These are phyloP conservation scores for Botryobasidium botryosum DNA, from an alignment of 768 basidiomycete species.

Conservation along the genomic window DNA sequence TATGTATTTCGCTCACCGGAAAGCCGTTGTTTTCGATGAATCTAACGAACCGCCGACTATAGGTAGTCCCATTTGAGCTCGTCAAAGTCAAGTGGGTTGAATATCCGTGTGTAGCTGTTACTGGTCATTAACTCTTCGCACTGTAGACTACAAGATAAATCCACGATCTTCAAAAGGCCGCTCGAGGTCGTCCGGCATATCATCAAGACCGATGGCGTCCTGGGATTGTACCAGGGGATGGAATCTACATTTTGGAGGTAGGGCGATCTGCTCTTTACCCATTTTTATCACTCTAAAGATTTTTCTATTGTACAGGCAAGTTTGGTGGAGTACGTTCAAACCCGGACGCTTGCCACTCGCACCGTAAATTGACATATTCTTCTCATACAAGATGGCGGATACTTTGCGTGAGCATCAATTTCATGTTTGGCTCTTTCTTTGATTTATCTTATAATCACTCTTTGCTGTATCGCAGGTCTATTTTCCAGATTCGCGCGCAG, in stretches of 20 bases:
- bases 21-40: no score
- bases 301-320: conserved; percentile 44
- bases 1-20: no score
- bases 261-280: no score
- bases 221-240: conserved; percentile 89
- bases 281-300: no score
- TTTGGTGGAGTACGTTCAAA: conserved; percentile 55
- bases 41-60: conserved; percentile 12
- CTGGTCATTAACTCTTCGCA: no score
- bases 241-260: conserved; percentile 97
- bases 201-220: conserved; percentile 54
- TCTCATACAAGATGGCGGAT: conserved; percentile 60
- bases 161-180: conserved; percentile 77
- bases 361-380: not conserved
- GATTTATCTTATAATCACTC: no score
- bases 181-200: conserved; percentile 78
- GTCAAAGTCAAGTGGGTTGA: no score
- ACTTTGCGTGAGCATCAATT: no score
- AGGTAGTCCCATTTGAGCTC: conserved; percentile 87
- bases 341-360: not conserved
- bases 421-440: no score
- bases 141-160: conserved; percentile 86
- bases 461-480: no score
- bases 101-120: no score
- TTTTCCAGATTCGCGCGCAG: conserved; percentile 89